phyloP scores from a whole-genome alignment of 139 green algal species.

The Closterium sp. region DNA sequence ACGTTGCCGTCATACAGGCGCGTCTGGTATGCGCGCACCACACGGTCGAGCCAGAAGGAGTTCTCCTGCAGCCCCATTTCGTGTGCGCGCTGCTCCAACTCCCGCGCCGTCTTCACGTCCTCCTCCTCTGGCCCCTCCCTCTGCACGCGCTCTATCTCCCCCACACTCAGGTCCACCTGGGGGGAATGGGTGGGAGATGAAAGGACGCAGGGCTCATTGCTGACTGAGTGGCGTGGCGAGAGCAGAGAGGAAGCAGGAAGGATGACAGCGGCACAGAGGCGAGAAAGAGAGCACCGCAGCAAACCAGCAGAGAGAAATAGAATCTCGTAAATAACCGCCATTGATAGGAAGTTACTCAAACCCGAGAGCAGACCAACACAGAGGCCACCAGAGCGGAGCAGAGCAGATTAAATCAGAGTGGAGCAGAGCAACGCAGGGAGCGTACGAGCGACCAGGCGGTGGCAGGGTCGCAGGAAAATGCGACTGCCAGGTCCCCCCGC shows the following conservation, averaged over 20 bases:
- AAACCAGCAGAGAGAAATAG: neutral
- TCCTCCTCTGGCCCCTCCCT: slow-evolving; percentile 54
- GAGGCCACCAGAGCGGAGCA: neutral
- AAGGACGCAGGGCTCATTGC: no score
- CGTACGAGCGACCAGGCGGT: slow-evolving; percentile 52
- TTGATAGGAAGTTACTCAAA: no score
- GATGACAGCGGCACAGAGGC: no score
- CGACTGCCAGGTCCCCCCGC: slow-evolving; percentile 72
- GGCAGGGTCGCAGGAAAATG: slow-evolving; percentile 78
- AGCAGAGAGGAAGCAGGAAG: no score
- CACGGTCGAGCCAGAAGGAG: slow-evolving; percentile 4
- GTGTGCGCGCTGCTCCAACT: slow-evolving; percentile 63
- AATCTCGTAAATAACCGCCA: neutral
- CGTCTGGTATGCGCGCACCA: slow-evolving; percentile 8
- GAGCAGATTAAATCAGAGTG: no score
- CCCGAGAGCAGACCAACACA: neutral
- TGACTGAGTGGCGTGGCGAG: no score
- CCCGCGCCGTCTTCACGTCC: slow-evolving; percentile 68
- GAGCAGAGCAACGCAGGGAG: neutral
- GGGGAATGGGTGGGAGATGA: neutral
- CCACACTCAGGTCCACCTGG: slow-evolving; percentile 66
- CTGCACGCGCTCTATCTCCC: slow-evolving; percentile 64
- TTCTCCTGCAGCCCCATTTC: slow-evolving; percentile 62
- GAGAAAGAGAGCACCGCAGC: no score
- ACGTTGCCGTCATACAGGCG: neutral